Evolutionary conservation across 257 asterid genomes (phyloP), one percentile per base, ranked within the genome.

Genomic region (Solanum tarapatanum): DNA sequence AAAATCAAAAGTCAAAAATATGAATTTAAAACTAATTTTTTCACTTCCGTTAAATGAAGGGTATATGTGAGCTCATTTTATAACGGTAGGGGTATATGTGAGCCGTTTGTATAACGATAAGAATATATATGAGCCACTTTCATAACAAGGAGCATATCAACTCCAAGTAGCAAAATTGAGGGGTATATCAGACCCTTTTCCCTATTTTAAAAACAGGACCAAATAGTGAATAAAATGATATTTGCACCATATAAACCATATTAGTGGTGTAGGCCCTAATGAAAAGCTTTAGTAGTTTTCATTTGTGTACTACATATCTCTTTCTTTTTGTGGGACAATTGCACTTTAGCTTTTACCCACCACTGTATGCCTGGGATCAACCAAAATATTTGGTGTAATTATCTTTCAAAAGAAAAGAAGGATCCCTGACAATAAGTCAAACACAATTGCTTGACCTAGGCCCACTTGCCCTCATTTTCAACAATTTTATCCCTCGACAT

Each of bases 371-470:
- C 66, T 85, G 62, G 87, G 87, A 85, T 85, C 87, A 70, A 58
- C 70, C 69, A 82, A 48, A 32, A 48, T 82, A 82, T 48, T 82
- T 80, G 85, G 41, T 74, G 64, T 39, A 51, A 39, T 85, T 45
- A 48, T 82, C 11, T 48, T 82, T 48, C 82, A 16, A 85, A 68
- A 41, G 82, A 85, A 55, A 17, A 45, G 14, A 45, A 28, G 28
- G 68, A 68, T 55, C 21, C 33, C 76, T 16, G 87, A 85, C 87
- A 85, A 41, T 69, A 85, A 51, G 87, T 85, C 87, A 85, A 85
- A 69, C 21, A 85, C 6, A 48, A n/a, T 28, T 26, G 7, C 37
- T 85, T 85, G 87, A 85, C 87, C 39, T 48, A 11, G 64, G 14
- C 36, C 51, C 74, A 85, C 11, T 85, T 33, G 10, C 8, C 39